Percentiles rank a stretch among this genome's conserved stretches.
Conservation (phyloP, 371 early-diverging fungal species). For the Mucor velutinosus region DNA sequence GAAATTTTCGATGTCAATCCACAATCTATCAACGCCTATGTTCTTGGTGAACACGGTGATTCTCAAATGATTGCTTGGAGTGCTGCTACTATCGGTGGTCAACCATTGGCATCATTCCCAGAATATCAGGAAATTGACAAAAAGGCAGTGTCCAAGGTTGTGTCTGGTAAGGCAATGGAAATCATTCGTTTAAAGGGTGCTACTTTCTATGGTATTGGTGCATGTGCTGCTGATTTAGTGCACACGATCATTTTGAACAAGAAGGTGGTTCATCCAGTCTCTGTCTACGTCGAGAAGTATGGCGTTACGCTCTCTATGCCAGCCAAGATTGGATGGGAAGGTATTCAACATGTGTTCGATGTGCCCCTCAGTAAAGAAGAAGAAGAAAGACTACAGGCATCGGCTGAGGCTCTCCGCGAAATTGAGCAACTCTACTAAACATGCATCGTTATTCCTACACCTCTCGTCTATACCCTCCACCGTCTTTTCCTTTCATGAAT, state of each 20-base stretch:
- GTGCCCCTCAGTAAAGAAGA: conserved; percentile 63
- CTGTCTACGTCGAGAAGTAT: conserved; percentile 63
- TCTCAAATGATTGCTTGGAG: conserved; percentile 85
- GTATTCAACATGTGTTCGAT: conserved; percentile 69
- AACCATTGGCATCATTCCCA: conserved; percentile 68
- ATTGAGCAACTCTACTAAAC: conserved; percentile 23
- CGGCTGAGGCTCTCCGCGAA: conserved; percentile 51
- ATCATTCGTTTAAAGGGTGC: conserved; percentile 89
- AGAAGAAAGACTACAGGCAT: conserved; percentile 41
- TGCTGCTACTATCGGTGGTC: conserved; percentile 73
- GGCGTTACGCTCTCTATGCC: conserved; percentile 74
- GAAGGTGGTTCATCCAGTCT: conserved; percentile 66
- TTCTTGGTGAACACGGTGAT: conserved; percentile 90
- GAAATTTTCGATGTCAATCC: conserved; percentile 64
- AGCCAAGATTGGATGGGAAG: conserved; percentile 69
- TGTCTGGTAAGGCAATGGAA: conserved; percentile 77
- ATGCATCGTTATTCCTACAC: not conserved
- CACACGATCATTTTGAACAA: conserved; percentile 70
- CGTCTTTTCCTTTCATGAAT: not conserved
- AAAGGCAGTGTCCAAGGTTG: conserved; percentile 53
- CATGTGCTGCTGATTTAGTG: conserved; percentile 73
- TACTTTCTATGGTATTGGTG: conserved; percentile 88
- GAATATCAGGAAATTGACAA: conserved; percentile 59
- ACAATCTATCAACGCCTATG: conserved; percentile 78
- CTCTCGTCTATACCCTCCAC: not conserved